Conservation (phyloP, 352 stramenopile genomes). For the Chrysophaeum taylorii region DNA sequence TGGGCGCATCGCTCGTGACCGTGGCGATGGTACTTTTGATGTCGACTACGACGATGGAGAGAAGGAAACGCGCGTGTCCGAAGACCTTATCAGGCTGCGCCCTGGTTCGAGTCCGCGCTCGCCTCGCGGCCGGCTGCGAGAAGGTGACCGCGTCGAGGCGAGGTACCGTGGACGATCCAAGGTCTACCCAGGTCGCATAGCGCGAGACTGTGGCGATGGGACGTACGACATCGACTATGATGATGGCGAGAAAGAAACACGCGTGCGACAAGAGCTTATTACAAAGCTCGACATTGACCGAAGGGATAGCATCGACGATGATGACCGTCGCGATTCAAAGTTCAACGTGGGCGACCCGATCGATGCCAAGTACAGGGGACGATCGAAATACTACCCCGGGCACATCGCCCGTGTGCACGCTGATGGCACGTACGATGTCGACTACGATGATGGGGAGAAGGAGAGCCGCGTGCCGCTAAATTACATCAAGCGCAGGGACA, state of each 20-base stretch:
- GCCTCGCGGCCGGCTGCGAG: neutral
- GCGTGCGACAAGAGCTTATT: neutral
- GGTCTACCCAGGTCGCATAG: conserved; percentile 19
- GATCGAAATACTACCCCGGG: conserved; percentile 41
- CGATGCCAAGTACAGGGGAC: conserved; percentile 45
- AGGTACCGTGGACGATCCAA: conserved; percentile 37
- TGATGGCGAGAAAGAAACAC: conserved; percentile 14
- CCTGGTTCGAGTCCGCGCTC: neutral
- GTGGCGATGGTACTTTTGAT: conserved; percentile 27
- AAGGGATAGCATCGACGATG: neutral
- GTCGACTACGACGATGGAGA: conserved; percentile 34
- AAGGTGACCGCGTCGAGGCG: conserved; percentile 24
- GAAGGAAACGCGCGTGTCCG: conserved; percentile 24
- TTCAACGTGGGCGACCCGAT: conserved; percentile 40
- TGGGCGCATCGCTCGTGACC: conserved; percentile 12
- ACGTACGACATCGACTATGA: conserved; percentile 38
- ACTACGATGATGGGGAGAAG: conserved; percentile 43
- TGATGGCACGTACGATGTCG: conserved; percentile 41
- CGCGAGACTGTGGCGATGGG: conserved; percentile 23
- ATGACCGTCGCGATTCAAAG: too few species aligned
- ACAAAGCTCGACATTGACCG: neutral
- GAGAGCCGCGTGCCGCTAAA: conserved; percentile 27
- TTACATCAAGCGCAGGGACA: neutral
- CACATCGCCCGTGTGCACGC: conserved; percentile 32
- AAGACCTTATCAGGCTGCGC: conserved; percentile 13